These are phyloP conservation scores for Saccharomyces hybrid DNA, from an alignment of 1,139 yeast species.

Conservation along the genomic window DNA sequence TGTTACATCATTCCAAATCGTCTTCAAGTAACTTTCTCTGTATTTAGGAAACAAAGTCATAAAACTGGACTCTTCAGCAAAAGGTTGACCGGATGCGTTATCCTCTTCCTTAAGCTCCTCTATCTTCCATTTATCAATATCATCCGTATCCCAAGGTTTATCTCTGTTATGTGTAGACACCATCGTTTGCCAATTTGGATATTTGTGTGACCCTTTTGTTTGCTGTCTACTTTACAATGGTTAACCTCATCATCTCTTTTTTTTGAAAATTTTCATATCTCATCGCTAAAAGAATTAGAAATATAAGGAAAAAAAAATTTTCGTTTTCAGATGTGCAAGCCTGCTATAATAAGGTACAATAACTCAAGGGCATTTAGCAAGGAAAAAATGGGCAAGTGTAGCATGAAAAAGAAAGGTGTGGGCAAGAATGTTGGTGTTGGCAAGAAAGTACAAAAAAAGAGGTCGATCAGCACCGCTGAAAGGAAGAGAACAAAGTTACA, in stretches of 20 bases:
- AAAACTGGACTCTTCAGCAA: slow-evolving; percentile 90
- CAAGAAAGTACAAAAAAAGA: slow-evolving; percentile 15
- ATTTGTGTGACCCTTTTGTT: slow-evolving; percentile 4
- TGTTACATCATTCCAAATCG: slow-evolving; percentile 92
- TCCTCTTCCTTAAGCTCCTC: slow-evolving; percentile 90
- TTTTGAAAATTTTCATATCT: slow-evolving; percentile 3
- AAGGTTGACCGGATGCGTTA: slow-evolving; percentile 75
- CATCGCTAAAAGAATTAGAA: slow-evolving; percentile 1
- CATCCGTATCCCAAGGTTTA: slow-evolving; percentile 97
- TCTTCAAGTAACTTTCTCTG: slow-evolving; percentile 82
- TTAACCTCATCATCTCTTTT: neutral
- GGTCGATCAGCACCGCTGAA: slow-evolving; percentile 12
- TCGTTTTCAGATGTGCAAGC: neutral
- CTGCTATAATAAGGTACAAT: slow-evolving; percentile 1
- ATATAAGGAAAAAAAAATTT: neutral
- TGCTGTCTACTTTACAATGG: neutral
- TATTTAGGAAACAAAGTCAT: slow-evolving; percentile 95
- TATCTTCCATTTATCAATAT: slow-evolving; percentile 86
- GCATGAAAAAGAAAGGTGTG: slow-evolving; percentile 3
- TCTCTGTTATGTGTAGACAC: slow-evolving; percentile 89
- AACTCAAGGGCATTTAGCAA: slow-evolving; percentile 4
- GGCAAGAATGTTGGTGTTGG: slow-evolving; percentile 6
- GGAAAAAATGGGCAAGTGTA: slow-evolving; percentile 4
- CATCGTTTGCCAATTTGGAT: slow-evolving; percentile 39
- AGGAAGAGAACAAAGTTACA: slow-evolving; percentile 23